A percentile compares a stretch with the other conserved stretches of the same genome.
Evolutionary conservation across 805 yeast genomes (phyloP).

Genomic region (Tetrapisispora fleetii): DNA sequence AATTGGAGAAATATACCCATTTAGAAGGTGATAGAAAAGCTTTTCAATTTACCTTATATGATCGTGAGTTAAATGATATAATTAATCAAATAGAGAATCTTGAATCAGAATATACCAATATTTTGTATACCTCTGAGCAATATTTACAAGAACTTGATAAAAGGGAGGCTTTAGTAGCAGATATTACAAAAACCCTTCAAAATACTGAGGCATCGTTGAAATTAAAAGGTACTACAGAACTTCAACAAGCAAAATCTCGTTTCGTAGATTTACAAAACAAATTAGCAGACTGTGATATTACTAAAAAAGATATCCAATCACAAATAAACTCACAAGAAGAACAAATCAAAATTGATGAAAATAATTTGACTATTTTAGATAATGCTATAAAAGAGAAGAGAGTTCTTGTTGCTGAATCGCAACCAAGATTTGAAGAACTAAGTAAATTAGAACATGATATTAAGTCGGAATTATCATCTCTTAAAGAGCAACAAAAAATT

Average conservation of each 20-base stretch:
- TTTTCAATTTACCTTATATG: slow-evolving; percentile 64
- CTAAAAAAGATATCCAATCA: slow-evolving; percentile 34
- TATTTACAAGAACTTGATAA: slow-evolving; percentile 48
- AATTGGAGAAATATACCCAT: slow-evolving; percentile 57
- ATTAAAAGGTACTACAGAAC: slow-evolving; percentile 44
- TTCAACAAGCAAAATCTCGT: slow-evolving; percentile 42
- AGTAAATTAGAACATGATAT: slow-evolving; percentile 31
- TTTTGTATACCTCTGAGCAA: slow-evolving; percentile 42
- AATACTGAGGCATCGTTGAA: slow-evolving; percentile 40
- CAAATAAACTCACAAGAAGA: slow-evolving; percentile 28
- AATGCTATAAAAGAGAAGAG: slow-evolving; percentile 31
- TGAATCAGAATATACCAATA: slow-evolving; percentile 45
- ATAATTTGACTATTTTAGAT: slow-evolving; percentile 19
- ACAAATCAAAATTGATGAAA: slow-evolving; percentile 22
- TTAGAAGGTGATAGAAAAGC: slow-evolving; percentile 60
- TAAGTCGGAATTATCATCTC: slow-evolving; percentile 30
- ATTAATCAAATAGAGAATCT: slow-evolving; percentile 49
- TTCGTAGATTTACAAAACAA: slow-evolving; percentile 39
- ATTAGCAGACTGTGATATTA: slow-evolving; percentile 41
- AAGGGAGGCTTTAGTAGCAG: slow-evolving; percentile 44
- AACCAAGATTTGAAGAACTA: slow-evolving; percentile 35
- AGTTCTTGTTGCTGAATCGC: slow-evolving; percentile 27
- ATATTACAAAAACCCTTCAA: slow-evolving; percentile 37
- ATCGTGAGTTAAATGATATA: slow-evolving; percentile 61
- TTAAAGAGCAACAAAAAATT: slow-evolving; percentile 44